These are phyloP conservation scores for Phytopythium cucurbitacearum DNA, from an alignment of 352 stramenopile species.

Conservation along the genomic window DNA sequence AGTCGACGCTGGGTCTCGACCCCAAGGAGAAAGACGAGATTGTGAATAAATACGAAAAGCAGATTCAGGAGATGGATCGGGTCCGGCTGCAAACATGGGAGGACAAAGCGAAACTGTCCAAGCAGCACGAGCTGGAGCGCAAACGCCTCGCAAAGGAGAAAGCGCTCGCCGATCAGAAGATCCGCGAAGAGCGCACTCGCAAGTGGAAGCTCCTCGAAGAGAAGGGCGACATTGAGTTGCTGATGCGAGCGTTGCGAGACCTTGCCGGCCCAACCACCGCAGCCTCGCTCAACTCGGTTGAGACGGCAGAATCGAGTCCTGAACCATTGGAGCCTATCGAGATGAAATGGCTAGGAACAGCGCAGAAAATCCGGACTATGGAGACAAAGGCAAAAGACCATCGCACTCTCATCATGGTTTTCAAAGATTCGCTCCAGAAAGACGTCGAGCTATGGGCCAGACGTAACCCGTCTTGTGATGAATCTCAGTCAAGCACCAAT, in stretches of 20 bases:
- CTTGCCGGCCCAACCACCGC: slow-evolving; percentile 20
- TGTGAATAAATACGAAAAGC: slow-evolving; percentile 80
- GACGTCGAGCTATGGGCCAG: slow-evolving; percentile 73
- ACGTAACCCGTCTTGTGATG: slow-evolving; percentile 8
- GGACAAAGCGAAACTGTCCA: slow-evolving; percentile 81
- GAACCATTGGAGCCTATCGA: slow-evolving; percentile 30
- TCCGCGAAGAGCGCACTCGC: slow-evolving; percentile 72
- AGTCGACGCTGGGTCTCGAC: slow-evolving; percentile 55
- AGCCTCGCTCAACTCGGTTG: not conserved
- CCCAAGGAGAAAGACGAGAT: slow-evolving; percentile 88
- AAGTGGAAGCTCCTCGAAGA: slow-evolving; percentile 86
- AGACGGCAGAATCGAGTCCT: not conserved
- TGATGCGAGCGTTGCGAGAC: slow-evolving; percentile 69
- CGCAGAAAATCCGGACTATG: slow-evolving; percentile 52
- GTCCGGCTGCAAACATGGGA: slow-evolving; percentile 86
- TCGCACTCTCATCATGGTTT: slow-evolving; percentile 76
- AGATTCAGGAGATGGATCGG: slow-evolving; percentile 88
- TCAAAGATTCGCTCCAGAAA: slow-evolving; percentile 77
- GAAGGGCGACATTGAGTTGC: slow-evolving; percentile 79
- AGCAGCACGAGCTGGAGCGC: slow-evolving; percentile 83
- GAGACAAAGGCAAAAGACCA: slow-evolving; percentile 77
- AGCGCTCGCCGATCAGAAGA: slow-evolving; percentile 71
- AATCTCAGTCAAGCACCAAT: slow-evolving; percentile 21
- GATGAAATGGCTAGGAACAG: slow-evolving; percentile 53
- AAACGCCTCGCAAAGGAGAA: slow-evolving; percentile 79